A percentile compares a stretch with the other conserved stretches of the same genome.
These are phyloP conservation scores for Candida boleticola DNA, from an alignment of 805 yeast genomes.

Conservation along the genomic window DNA sequence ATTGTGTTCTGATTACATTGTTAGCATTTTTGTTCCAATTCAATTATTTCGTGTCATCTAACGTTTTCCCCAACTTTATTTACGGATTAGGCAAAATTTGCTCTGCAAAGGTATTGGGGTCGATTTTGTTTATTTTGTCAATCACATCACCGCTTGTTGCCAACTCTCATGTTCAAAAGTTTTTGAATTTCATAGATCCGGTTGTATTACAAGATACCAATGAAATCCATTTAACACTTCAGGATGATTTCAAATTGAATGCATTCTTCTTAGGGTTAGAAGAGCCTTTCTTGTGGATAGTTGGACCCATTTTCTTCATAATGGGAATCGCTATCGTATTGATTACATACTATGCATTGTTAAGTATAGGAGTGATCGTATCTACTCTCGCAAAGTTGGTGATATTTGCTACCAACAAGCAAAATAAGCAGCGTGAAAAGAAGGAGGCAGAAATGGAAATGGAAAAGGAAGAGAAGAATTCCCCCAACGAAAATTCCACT, in stretches of 20 bases:
- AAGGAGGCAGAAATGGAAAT: not conserved
- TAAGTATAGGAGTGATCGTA: slow-evolving; percentile 11
- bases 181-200: slow-evolving; percentile 51
- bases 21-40: slow-evolving; percentile 57
- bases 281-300: slow-evolving; percentile 51
- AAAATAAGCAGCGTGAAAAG: not conserved
- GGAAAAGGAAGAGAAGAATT: not conserved
- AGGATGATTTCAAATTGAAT: slow-evolving; percentile 40
- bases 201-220: slow-evolving; percentile 46
- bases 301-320: slow-evolving; percentile 57
- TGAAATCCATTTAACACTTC: slow-evolving; percentile 39
- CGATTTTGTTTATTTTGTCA: slow-evolving; percentile 20
- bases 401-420: not conserved
- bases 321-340: slow-evolving; percentile 46
- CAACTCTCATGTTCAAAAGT: slow-evolving; percentile 29
- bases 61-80: slow-evolving; percentile 28
- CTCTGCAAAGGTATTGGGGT: slow-evolving; percentile 20
- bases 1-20: slow-evolving; percentile 62
- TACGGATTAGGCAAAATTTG: slow-evolving; percentile 42
- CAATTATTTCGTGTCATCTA: slow-evolving; percentile 29
- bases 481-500: not conserved
- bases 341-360: slow-evolving; percentile 26
- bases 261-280: slow-evolving; percentile 68
- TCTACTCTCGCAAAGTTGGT: not conserved
- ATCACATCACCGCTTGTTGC: slow-evolving; percentile 36